Conservation (phyloP, 148 eudicot species). For the Euryodendron excelsum region DNA sequence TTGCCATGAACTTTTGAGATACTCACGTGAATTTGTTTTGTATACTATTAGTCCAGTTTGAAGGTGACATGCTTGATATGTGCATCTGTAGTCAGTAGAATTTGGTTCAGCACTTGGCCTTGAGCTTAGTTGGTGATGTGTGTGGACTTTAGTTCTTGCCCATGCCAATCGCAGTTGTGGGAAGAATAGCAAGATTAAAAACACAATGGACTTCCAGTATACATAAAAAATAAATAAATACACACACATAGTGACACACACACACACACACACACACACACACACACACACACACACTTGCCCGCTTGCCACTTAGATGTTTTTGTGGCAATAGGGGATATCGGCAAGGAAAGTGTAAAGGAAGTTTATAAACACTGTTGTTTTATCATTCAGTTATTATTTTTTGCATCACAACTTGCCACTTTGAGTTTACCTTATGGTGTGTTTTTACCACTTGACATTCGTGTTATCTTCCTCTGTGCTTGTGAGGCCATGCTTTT, state of each 20-base stretch:
- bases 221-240: no score
- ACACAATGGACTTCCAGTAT: no score
- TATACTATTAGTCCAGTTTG: background rate
- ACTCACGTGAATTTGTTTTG: background rate
- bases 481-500: background rate
- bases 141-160: background rate
- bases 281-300: no score
- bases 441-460: background rate
- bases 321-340: background rate
- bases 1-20: no score
- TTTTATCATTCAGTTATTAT: background rate
- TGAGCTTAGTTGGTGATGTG: no score
- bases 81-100: no score
- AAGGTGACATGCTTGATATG: background rate
- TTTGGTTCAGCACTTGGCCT: no score
- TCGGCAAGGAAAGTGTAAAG: no score
- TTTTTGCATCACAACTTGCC: background rate
- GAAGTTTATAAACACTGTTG: background rate
- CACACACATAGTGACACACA: no score
- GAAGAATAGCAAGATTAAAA: background rate
- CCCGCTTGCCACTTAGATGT: no score
- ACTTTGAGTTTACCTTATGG: background rate
- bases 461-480: background rate
- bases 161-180: background rate
- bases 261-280: no score